Evolutionary conservation across 2,329 filamentous ascomycete species (phyloP), one percentile per base, ranked within the genome.

Genomic region (Nemania bipapillata): DNA sequence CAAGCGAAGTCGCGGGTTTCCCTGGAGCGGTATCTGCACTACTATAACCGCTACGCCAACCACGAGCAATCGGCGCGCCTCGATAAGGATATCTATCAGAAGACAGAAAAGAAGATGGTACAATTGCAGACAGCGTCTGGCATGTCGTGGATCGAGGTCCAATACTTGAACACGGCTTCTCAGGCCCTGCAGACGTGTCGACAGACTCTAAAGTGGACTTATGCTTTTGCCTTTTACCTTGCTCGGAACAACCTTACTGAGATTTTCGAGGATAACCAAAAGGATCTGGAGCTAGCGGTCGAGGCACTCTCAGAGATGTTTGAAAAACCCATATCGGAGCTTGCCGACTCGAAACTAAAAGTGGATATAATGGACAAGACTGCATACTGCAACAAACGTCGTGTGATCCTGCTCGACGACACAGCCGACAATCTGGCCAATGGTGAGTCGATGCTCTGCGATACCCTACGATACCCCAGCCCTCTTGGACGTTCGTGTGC

Each of bases 341-440:
- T 99, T 20, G 88, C 93, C 3, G 89, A 91, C 53, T 79, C 93
- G n/a, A 97, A 97, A 80, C 85, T 97, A 68, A 98, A 97, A 83
- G 93, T 97, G 6, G 95, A 97, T 73, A 99, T 99, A 77, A 92
- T 99, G 89, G 95, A 99, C 81, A 98, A 97, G 86, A 99, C 95
- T 3, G 89, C 94, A 0, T 99, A 99, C 80, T 99, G 96, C 83
- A 97, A 92, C 80, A 95, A 96, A 81, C 88, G 96, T 62, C 88
- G 96, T 52, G 86, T 97, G 26, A 97, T 98, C 72, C 80, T 99
- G 9, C 85, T 99, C 22, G 93, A 94, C 63, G 93, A 97, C 75
- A 98, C 96, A 1, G 96, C 96, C 0, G 92, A 97, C 73, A 97
- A 97, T 75, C 83, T 99, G 60, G 94, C 92, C 74, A 90, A 92